Base-by-base conservation (phyloP, 306 rosid genomes). In the Alnus glutinosa region DNA sequence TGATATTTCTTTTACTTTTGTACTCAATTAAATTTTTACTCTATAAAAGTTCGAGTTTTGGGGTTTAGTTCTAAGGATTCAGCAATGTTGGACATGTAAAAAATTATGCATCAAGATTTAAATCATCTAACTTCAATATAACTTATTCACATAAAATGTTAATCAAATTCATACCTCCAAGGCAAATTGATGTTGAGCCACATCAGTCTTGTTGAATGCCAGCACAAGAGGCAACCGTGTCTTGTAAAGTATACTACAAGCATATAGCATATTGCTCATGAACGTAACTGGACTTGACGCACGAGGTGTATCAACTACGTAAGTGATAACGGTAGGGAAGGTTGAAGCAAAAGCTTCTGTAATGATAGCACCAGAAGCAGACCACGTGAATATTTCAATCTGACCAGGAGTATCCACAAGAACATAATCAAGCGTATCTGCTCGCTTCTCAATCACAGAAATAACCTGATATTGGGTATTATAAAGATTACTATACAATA, bases 311-410 rank as follows among this genome's bases (percentile, higher is more conserved):
- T 96, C 98, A 4, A 91, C 90, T 55, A 93, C 92, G 52, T 93
- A 96, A 55, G 93, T 70, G 12, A 96, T 86, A 14, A 96, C 93
- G 18, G 97, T 96, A 72, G 97, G 99, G 85, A 96, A 96, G 39
- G 99, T 96, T 68, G 99, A 96, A 58, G 99, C 99, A 91, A 91
- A 96, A 79, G 97, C 99, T 87, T 96, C 99, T 3, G 98, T 93
- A 78, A 96, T 96, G 82, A 96, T 93, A 72, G 97, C 87, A 64
- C 99, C 98, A 74, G 99, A 96, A 61, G 98, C 98, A 34, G 98
- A 96, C 97, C 98, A 96, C 3, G 98, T 93, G 86, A 96, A 96
- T 84, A 93, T 96, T 88, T 96, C 99, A 78, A 95, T 93, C 85
- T 95, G 98, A 63, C 99, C 98, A 55, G 92, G 99, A 48, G 98